Conservation (phyloP, 2,329 filamentous ascomycete genomes). For the Calonectria hawksworthii region DNA sequence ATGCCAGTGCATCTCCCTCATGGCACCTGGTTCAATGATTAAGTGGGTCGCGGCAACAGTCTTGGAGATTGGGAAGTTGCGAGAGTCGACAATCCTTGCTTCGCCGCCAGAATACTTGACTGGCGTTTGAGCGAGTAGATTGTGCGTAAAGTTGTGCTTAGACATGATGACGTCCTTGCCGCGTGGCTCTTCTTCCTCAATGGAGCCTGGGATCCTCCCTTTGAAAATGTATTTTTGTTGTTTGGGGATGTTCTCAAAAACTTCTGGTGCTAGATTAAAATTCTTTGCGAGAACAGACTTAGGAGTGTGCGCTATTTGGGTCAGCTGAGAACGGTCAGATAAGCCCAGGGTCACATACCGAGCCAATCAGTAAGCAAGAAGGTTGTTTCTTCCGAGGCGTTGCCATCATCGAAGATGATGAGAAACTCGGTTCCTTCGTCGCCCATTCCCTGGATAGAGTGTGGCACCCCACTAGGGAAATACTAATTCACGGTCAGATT, state of each 20-base stretch:
- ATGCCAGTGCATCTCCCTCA: constrained; percentile 89
- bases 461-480: constrained; percentile 82
- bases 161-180: constrained; percentile 75
- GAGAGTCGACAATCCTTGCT: constrained; percentile 81
- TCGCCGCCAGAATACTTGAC: constrained; percentile 73
- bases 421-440: constrained; percentile 70
- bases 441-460: constrained; percentile 80
- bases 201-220: constrained; percentile 73
- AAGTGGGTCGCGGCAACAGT: constrained; percentile 81
- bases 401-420: constrained; percentile 63
- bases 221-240: constrained; percentile 84
- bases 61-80: constrained; percentile 80
- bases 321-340: accelerated
- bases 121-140: constrained; percentile 78
- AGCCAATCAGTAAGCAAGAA: constrained; percentile 83
- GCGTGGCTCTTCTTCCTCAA: constrained; percentile 74
- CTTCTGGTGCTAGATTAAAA: constrained; percentile 78
- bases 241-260: constrained; percentile 77
- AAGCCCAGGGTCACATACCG: constrained; percentile 54
- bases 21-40: constrained; percentile 77
- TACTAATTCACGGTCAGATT: constrained; percentile 57
- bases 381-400: constrained; percentile 73
- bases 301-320: constrained; percentile 72
- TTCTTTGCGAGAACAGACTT: constrained; percentile 81
- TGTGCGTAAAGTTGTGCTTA: constrained; percentile 77